phyloP scores from a whole-genome alignment of 257 asterid species.

The Salvia hispanica region DNA sequence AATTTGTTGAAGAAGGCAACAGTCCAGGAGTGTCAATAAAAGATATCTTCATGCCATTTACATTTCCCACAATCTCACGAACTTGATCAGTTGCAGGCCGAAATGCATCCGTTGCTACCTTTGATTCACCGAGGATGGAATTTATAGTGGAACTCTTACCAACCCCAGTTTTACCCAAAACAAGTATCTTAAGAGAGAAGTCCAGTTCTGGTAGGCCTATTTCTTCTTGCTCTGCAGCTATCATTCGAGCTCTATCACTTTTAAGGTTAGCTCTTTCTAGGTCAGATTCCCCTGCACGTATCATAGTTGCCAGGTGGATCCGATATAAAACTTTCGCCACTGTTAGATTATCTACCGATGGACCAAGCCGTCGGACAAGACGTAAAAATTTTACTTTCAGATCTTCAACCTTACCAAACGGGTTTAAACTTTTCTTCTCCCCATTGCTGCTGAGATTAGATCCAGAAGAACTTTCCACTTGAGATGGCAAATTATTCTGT shows the following conservation, averaged over 20 bases:
- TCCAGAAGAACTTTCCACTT: slow-evolving; percentile 47
- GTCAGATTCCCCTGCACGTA: slow-evolving; percentile 88
- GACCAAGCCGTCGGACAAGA: slow-evolving; percentile 61
- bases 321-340: slow-evolving; percentile 89
- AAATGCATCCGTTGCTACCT: slow-evolving; percentile 80
- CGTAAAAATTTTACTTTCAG: slow-evolving; percentile 78
- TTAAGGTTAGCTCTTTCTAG: slow-evolving; percentile 60
- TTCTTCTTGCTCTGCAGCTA: slow-evolving; percentile 84
- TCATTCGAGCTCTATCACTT: slow-evolving; percentile 61
- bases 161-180: slow-evolving; percentile 94
- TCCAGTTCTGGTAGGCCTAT: slow-evolving; percentile 61
- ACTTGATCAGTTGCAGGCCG: slow-evolving; percentile 72
- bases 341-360: slow-evolving; percentile 53
- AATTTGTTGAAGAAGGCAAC: slow-evolving; percentile 65
- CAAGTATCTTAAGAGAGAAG: slow-evolving; percentile 77
- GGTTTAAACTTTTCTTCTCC: slow-evolving; percentile 55
- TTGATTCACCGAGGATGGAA: slow-evolving; percentile 76
- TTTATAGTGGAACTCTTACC: slow-evolving; percentile 98
- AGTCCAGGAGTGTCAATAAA: slow-evolving; percentile 98
- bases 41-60: slow-evolving; percentile 68
- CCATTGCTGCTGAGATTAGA: slow-evolving; percentile 31
- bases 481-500: slow-evolving; percentile 41
- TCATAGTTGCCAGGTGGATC: no score
- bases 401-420: slow-evolving; percentile 64
- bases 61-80: slow-evolving; percentile 69